A percentile compares a stretch with the other conserved stretches of the same genome.
Conservation (phyloP, 129 eudicot species). For the Erigeron canadensis region DNA sequence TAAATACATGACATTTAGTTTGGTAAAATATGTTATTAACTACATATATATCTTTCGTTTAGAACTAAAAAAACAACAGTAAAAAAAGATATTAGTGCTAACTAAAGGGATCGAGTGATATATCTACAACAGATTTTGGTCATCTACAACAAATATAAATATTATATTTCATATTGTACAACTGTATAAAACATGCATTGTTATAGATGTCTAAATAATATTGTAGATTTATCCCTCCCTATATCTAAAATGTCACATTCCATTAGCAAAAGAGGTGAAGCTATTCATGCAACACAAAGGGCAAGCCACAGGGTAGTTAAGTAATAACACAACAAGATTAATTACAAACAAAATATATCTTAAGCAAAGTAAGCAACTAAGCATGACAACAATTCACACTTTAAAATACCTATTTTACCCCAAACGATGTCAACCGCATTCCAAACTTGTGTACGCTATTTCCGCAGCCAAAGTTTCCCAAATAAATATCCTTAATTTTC, state of each 20-base stretch:
- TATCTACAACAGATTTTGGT: too few relatives aligned
- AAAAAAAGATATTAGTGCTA: too few relatives aligned
- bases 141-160: too few relatives aligned
- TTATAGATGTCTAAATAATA: too few relatives aligned
- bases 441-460: slow-evolving; percentile 42
- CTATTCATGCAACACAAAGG: slow-evolving; percentile 30
- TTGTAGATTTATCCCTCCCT: too few relatives aligned
- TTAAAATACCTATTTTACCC: slow-evolving; percentile 11
- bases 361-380: slow-evolving; percentile 15
- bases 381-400: slow-evolving; percentile 3
- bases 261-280: neutral
- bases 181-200: too few relatives aligned
- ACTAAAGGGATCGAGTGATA: too few relatives aligned
- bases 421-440: slow-evolving; percentile 45
- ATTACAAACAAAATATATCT: slow-evolving; percentile 16
- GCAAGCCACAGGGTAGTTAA: slow-evolving; percentile 3
- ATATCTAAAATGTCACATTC: neutral
- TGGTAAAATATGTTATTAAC: too few relatives aligned
- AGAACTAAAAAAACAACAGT: too few relatives aligned
- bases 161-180: too few relatives aligned
- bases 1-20: too few relatives aligned
- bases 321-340: neutral
- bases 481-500: slow-evolving; percentile 42
- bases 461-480: slow-evolving; percentile 31
- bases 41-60: too few relatives aligned